These are phyloP conservation scores for Penicillium polonicum DNA, from an alignment of 2,329 filamentous ascomycete species.

Conservation along the genomic window DNA sequence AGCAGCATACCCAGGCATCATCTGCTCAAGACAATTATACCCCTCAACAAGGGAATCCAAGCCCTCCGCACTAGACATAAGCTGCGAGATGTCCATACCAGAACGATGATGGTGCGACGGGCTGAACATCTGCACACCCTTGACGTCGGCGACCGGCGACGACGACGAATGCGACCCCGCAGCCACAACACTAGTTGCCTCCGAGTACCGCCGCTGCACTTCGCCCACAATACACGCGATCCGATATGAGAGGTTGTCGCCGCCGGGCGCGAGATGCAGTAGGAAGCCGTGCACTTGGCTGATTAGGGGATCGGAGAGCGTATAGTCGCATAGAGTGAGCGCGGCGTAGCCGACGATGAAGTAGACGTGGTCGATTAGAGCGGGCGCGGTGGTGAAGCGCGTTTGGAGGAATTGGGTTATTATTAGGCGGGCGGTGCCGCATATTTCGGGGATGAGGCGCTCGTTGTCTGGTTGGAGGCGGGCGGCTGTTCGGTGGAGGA, in stretches of 20 bases:
- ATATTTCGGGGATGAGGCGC: constrained; percentile 28
- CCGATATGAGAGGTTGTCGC: constrained; percentile 35
- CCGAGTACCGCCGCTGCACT: constrained; percentile 32
- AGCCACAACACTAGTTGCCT: constrained; percentile 13
- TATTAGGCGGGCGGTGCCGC: constrained; percentile 33
- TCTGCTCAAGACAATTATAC: constrained; percentile 27
- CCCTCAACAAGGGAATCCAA: constrained; percentile 28
- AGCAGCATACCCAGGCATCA: constrained; percentile 25
- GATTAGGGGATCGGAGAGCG: constrained; percentile 33
- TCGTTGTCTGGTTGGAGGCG: constrained; percentile 29
- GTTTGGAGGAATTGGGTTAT: constrained; percentile 32
- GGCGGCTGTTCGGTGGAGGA: constrained; percentile 34
- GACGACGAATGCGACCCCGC: constrained; percentile 14
- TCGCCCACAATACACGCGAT: constrained; percentile 35
- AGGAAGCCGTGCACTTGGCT: constrained; percentile 35
- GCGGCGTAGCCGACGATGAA: constrained; percentile 38
- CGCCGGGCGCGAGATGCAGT: constrained; percentile 33
- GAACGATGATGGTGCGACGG: constrained; percentile 5
- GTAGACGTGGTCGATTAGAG: constrained; percentile 34
- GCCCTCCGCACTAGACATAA: constrained; percentile 19
- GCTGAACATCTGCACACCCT: constrained; percentile 13
- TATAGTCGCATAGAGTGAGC: constrained; percentile 38
- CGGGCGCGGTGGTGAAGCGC: constrained; percentile 32
- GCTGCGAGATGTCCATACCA: constrained; percentile 24
- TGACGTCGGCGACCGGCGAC: constrained; percentile 19